A percentile compares a stretch with the other conserved stretches of the same genome.
These are phyloP conservation scores for Auxenochlorella pyrenoidosa DNA, from an alignment of 139 green algal genomes.

Conservation along the genomic window DNA sequence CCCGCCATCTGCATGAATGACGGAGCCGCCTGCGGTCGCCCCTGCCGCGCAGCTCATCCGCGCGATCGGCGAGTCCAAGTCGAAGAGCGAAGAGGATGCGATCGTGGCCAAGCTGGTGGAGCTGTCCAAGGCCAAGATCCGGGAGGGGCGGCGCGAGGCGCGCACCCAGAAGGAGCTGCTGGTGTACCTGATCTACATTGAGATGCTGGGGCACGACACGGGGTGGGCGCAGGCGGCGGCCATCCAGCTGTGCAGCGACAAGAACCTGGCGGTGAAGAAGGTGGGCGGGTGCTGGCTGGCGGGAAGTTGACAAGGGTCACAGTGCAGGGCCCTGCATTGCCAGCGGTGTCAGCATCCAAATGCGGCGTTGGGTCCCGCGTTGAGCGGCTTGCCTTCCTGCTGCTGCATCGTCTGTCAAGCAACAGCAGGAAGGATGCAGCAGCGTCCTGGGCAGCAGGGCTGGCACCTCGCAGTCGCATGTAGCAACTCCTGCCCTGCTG, in stretches of 20 bases:
- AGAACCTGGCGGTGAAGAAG: constrained; percentile 77
- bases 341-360: too few relatives aligned
- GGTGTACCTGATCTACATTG: constrained; percentile 95
- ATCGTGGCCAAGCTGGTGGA: constrained; percentile 92
- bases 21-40: too few relatives aligned
- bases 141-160: constrained; percentile 67
- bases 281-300: constrained; percentile 27
- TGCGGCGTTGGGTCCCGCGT: too few relatives aligned
- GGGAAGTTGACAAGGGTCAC: not conserved
- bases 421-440: too few relatives aligned
- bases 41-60: constrained; percentile 36
- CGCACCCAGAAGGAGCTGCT: constrained; percentile 83
- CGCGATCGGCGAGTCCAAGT: constrained; percentile 80
- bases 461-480: not conserved
- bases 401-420: too few relatives aligned
- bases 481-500: not conserved
- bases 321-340: too few relatives aligned
- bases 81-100: constrained; percentile 81
- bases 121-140: constrained; percentile 74
- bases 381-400: too few relatives aligned
- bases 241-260: constrained; percentile 81
- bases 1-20: too few relatives aligned
- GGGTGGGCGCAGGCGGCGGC: constrained; percentile 90
- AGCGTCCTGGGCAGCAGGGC: too few relatives aligned
- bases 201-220: constrained; percentile 98